These are phyloP conservation scores for Candida stauntonica DNA, from an alignment of 805 yeast species.

Conservation along the genomic window DNA sequence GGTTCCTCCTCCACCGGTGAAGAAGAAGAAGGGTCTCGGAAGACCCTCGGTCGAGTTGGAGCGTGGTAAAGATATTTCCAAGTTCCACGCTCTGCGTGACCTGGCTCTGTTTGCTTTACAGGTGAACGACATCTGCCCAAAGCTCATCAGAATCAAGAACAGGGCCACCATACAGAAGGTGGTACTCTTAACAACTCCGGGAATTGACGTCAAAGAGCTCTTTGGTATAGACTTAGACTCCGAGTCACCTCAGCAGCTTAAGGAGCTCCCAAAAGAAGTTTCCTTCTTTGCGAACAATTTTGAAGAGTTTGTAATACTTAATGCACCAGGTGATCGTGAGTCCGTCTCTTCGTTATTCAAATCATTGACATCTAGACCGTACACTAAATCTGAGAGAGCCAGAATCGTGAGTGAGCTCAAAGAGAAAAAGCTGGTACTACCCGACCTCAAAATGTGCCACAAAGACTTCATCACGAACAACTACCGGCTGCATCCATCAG, in stretches of 20 bases:
- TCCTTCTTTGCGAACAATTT: slow-evolving; percentile 30
- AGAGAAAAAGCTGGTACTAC: slow-evolving; percentile 36
- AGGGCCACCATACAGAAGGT: slow-evolving; percentile 46
- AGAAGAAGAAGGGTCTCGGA: slow-evolving; percentile 30
- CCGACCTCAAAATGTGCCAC: slow-evolving; percentile 48
- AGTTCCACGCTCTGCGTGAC: slow-evolving; percentile 18
- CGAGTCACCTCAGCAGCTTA: background rate
- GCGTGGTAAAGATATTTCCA: slow-evolving; percentile 19
- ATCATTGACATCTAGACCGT: slow-evolving; percentile 52
- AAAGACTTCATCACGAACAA: slow-evolving; percentile 45
- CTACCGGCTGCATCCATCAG: slow-evolving; percentile 58
- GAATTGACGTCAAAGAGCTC: slow-evolving; percentile 47
- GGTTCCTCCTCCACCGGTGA: slow-evolving; percentile 17
- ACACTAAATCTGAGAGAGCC: slow-evolving; percentile 52
- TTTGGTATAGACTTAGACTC: slow-evolving; percentile 1
- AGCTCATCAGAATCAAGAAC: slow-evolving; percentile 48
- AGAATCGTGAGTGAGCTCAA: slow-evolving; percentile 29
- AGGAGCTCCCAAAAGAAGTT: background rate
- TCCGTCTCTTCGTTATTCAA: slow-evolving; percentile 49
- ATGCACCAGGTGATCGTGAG: slow-evolving; percentile 64
- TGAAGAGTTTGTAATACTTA: slow-evolving; percentile 41
- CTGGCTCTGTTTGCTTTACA: slow-evolving; percentile 29
- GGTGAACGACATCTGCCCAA: slow-evolving; percentile 33
- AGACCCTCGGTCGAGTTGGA: slow-evolving; percentile 32
- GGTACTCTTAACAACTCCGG: slow-evolving; percentile 61